Percentiles rank a stretch among this genome's conserved stretches.
phyloP scores from a whole-genome alignment of 345 rosid species.

The Populus deltoides region DNA sequence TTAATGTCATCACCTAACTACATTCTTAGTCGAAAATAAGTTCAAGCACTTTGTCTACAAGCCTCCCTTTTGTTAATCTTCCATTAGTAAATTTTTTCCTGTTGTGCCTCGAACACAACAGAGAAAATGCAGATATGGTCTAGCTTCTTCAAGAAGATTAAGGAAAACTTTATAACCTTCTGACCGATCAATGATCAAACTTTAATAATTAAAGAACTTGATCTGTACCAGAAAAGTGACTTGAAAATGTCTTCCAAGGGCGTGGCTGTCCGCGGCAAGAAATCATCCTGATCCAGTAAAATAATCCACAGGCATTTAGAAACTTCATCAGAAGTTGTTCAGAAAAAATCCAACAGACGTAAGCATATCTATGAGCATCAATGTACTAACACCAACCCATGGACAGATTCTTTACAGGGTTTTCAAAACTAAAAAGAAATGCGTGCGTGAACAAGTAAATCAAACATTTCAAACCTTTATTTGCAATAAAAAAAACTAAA shows the following conservation, averaged over 20 bases:
- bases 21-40: not conserved
- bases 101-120: not conserved
- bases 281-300: conserved; percentile 71
- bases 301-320: not conserved
- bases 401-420: not conserved
- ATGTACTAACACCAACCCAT: conserved; percentile 4
- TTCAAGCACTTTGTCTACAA: not conserved
- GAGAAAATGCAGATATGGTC: not conserved
- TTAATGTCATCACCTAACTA: not conserved
- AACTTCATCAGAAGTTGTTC: conserved; percentile 1
- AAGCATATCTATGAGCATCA: conserved; percentile 7
- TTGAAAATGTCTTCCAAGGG: conserved; percentile 97
- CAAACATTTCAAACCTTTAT: conserved; percentile 5
- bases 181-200: not conserved
- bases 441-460: not conserved
- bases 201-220: not conserved
- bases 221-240: conserved; percentile 86
- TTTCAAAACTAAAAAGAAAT: not conserved
- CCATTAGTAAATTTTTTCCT: not conserved
- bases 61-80: not conserved
- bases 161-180: not conserved
- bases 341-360: not conserved
- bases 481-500: no score
- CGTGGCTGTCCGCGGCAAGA: conserved; percentile 90
- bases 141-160: not conserved